These are phyloP conservation scores for Ramaria sp. DNA, from an alignment of 768 basidiomycete genomes.

Conservation along the genomic window DNA sequence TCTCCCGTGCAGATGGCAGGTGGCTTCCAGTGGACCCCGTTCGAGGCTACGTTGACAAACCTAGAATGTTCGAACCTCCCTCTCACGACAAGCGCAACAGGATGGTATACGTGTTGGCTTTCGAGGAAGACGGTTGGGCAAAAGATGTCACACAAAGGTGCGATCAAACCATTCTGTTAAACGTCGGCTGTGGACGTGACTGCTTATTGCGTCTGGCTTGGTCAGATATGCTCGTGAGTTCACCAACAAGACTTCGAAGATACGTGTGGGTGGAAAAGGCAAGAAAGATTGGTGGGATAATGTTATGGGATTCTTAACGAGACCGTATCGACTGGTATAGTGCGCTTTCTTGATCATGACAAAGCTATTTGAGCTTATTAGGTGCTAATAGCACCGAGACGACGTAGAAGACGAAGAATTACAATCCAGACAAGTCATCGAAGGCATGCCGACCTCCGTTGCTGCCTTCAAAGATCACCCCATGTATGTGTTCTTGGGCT, in stretches of 20 bases:
- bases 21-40: conserved; percentile 94
- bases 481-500: conserved; percentile 37
- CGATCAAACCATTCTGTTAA: conserved; percentile 45
- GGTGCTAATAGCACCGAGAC: conserved; percentile 62
- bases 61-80: conserved; percentile 69
- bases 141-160: conserved; percentile 89
- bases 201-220: background rate
- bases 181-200: conserved; percentile 32
- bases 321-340: conserved; percentile 77
- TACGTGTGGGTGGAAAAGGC: conserved; percentile 50
- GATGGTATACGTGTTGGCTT: conserved; percentile 86
- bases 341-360: background rate
- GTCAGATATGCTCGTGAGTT: conserved; percentile 8
- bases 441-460: conserved; percentile 89
- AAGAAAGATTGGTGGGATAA: conserved; percentile 81
- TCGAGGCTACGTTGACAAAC: conserved; percentile 68
- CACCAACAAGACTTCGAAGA: conserved; percentile 52
- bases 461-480: conserved; percentile 95
- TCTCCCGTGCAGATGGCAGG: conserved; percentile 78
- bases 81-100: conserved; percentile 52
- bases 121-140: conserved; percentile 90
- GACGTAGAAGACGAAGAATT: conserved; percentile 90
- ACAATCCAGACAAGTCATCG: conserved; percentile 59
- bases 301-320: conserved; percentile 46
- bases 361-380: conserved; percentile 11